Conservation (phyloP, 495 filamentous ascomycete species). For the Chaetomidium leptoderma region DNA sequence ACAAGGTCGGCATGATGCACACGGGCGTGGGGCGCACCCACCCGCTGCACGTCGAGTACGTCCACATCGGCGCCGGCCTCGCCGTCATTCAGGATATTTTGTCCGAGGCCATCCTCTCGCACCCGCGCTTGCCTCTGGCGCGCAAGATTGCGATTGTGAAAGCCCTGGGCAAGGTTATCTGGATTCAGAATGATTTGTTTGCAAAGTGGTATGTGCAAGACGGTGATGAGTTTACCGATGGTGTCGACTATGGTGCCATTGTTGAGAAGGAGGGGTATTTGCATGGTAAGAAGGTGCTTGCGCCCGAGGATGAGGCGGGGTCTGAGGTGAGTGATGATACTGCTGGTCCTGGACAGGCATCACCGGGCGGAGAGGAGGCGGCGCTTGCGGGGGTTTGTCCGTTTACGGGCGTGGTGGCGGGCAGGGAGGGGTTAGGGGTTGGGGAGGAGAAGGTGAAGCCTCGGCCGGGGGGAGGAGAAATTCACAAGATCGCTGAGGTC, state of each 20-base stretch:
- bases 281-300: constrained; percentile 42
- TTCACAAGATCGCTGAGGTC: background rate
- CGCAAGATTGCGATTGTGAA: constrained; percentile 65
- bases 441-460: constrained; percentile 9
- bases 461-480: background rate
- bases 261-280: constrained; percentile 60
- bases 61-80: constrained; percentile 65
- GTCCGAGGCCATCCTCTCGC: constrained; percentile 66
- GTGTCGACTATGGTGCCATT: constrained; percentile 51
- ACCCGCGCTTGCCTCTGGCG: constrained; percentile 56
- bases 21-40: constrained; percentile 59
- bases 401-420: constrained; percentile 20
- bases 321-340: constrained; percentile 20
- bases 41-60: constrained; percentile 68
- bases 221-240: constrained; percentile 64
- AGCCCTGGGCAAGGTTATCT: constrained; percentile 56
- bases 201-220: constrained; percentile 70
- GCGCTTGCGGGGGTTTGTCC: constrained; percentile 21
- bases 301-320: constrained; percentile 24
- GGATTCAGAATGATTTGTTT: constrained; percentile 79
- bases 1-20: constrained; percentile 78
- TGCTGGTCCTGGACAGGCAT: background rate
- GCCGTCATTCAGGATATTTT: constrained; percentile 71
- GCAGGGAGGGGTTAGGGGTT: constrained; percentile 13
- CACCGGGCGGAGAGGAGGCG: background rate